These are phyloP conservation scores for Skeletonema marinoi DNA, from an alignment of 108 stramenopile species.

Conservation along the genomic window DNA sequence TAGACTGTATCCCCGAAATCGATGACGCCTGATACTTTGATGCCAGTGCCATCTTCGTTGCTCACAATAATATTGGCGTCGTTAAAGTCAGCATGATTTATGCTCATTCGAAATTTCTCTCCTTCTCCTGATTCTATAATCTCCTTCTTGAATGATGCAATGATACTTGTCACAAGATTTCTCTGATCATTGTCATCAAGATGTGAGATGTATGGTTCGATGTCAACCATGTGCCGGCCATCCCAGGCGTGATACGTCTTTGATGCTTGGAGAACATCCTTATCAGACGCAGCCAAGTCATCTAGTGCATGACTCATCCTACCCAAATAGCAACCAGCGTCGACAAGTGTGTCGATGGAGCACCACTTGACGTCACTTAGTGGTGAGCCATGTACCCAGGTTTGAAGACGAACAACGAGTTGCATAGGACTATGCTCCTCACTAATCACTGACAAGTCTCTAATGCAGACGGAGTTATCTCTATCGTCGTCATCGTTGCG, in stretches of 20 bases:
- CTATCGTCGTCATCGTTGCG: constrained; percentile 12
- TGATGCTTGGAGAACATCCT: constrained; percentile 31
- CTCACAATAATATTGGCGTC: constrained; percentile 87
- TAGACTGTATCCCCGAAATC: constrained; percentile 90
- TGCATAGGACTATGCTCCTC: constrained; percentile 59
- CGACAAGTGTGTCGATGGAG: constrained; percentile 71
- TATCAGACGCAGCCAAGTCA: constrained; percentile 38
- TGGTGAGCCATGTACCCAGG: constrained; percentile 75
- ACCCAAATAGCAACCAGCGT: constrained; percentile 79
- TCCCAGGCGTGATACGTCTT: constrained; percentile 88
- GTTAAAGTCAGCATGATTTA: constrained; percentile 83
- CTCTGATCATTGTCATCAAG: constrained; percentile 58
- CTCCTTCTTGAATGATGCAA: constrained; percentile 66
- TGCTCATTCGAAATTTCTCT: constrained; percentile 50
- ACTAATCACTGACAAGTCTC: constrained; percentile 65
- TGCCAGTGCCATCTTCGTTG: constrained; percentile 38
- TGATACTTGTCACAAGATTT: constrained; percentile 60
- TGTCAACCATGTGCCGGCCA: constrained; percentile 67
- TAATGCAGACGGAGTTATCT: constrained; percentile 42
- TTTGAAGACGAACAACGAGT: constrained; percentile 68
- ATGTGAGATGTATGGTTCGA: constrained; percentile 59
- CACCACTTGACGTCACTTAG: constrained; percentile 57
- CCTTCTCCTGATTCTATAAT: constrained; percentile 58
- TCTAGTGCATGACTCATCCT: constrained; percentile 62
- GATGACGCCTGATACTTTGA: constrained; percentile 75